Percentiles rank a stretch among this genome's conserved stretches.
Evolutionary conservation across 2,329 filamentous ascomycete genomes (phyloP).

Genomic region (Trichoderma asperellum): DNA sequence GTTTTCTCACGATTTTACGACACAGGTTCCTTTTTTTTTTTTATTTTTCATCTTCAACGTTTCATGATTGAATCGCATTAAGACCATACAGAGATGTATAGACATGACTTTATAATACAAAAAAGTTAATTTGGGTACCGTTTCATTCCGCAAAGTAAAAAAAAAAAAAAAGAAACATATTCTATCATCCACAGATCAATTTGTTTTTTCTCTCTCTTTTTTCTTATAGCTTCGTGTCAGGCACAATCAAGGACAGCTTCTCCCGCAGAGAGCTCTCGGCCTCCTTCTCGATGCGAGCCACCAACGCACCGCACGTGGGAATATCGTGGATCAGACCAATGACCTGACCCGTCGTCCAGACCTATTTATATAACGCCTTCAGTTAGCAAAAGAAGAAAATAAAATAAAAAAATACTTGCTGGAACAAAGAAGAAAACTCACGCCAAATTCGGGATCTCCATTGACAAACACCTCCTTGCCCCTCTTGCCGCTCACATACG

Average conservation of each 20-base stretch:
- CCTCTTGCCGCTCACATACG: constrained; percentile 85
- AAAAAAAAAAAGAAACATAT: not conserved
- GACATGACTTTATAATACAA: not conserved
- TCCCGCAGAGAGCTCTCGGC: constrained; percentile 68
- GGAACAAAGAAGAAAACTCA: constrained; percentile 54
- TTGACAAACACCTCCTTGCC: constrained; percentile 90
- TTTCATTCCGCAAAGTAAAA: not conserved
- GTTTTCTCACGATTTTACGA: not conserved
- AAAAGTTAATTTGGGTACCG: not conserved
- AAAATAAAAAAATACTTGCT: not conserved
- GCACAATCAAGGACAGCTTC: constrained; percentile 58
- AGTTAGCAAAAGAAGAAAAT: not conserved
- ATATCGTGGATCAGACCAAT: constrained; percentile 87
- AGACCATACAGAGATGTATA: not conserved
- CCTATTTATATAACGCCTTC: constrained; percentile 51
- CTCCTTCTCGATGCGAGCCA: constrained; percentile 76
- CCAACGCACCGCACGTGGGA: constrained; percentile 70
- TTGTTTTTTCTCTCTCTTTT: no score
- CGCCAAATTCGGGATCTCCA: constrained; percentile 87
- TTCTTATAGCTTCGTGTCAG: constrained; percentile 62
- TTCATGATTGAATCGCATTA: not conserved
- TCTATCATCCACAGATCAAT: not conserved
- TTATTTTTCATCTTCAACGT: not conserved
- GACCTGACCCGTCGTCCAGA: constrained; percentile 97
- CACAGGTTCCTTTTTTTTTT: not conserved